phyloP scores from a whole-genome alignment of 2,329 filamentous ascomycete genomes.

The Paraphaeosphaeria minitans region DNA sequence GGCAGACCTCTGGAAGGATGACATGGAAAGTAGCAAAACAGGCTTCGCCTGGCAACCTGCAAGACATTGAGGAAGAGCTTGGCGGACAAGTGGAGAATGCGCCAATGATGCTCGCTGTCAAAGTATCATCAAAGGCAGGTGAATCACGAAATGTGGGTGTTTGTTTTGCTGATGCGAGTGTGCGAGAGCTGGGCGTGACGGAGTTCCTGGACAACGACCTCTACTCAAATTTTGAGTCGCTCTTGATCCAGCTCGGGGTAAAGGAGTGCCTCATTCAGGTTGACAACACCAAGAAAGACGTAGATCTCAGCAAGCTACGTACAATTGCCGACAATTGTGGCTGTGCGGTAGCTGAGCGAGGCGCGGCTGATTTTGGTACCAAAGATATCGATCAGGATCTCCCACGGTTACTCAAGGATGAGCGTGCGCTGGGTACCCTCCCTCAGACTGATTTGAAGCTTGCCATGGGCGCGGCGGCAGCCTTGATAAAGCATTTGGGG shows the following conservation, averaged over 20 bases:
- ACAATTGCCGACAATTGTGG: slow-evolving; percentile 92
- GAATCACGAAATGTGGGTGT: slow-evolving; percentile 89
- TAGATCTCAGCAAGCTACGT: slow-evolving; percentile 83
- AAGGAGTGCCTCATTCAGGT: slow-evolving; percentile 89
- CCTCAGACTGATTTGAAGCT: slow-evolving; percentile 92
- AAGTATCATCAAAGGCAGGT: slow-evolving; percentile 83
- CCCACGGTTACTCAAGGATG: slow-evolving; percentile 83
- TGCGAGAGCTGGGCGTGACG: slow-evolving; percentile 92
- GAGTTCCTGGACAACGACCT: slow-evolving; percentile 99
- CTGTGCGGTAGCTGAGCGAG: slow-evolving; percentile 83
- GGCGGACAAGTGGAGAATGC: slow-evolving; percentile 85
- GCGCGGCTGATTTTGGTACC: slow-evolving; percentile 76
- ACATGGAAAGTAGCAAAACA: slow-evolving; percentile 91
- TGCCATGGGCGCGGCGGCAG: slow-evolving; percentile 92
- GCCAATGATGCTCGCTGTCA: slow-evolving; percentile 93
- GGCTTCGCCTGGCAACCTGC: slow-evolving; percentile 92
- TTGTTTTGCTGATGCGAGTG: slow-evolving; percentile 96
- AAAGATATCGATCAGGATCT: slow-evolving; percentile 97
- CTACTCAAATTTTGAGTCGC: slow-evolving; percentile 95
- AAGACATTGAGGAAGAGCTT: slow-evolving; percentile 95
- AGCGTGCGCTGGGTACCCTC: slow-evolving; percentile 74
- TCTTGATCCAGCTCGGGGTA: slow-evolving; percentile 94
- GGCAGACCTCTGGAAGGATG: slow-evolving; percentile 77
- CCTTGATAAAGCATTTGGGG: slow-evolving; percentile 91
- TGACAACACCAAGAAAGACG: slow-evolving; percentile 80